Conservation (phyloP, 306 rosid species). For the peach (Prunus persica) region DNA sequence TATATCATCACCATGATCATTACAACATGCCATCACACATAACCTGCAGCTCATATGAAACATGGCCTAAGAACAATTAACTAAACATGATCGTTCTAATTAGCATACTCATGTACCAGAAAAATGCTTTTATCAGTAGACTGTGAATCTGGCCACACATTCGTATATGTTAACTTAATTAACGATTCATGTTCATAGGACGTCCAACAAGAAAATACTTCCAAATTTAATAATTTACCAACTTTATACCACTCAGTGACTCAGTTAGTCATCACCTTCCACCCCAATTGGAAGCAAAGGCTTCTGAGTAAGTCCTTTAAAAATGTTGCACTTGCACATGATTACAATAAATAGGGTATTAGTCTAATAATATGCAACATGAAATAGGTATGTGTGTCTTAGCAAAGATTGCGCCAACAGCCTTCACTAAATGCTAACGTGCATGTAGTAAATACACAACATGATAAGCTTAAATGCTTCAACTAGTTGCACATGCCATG, state of each 20-base stretch:
- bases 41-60: too few species aligned
- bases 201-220: too few species aligned
- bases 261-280: neutral
- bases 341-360: conserved; percentile 36
- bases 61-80: too few species aligned
- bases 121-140: too few species aligned
- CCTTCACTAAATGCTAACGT: conserved; percentile 53
- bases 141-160: too few species aligned
- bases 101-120: too few species aligned
- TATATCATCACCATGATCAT: too few species aligned
- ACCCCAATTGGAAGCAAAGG: neutral
- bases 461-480: conserved; percentile 50
- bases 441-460: conserved; percentile 52
- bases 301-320: neutral
- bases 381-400: conserved; percentile 44
- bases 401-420: conserved; percentile 56
- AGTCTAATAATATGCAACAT: conserved; percentile 26
- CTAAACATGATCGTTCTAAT: too few species aligned
- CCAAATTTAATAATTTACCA: neutral
- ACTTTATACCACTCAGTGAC: neutral
- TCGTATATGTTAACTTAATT: too few species aligned
- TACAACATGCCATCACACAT: too few species aligned
- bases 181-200: too few species aligned
- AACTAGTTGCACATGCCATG: conserved; percentile 43
- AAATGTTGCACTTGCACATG: conserved; percentile 33